Evolutionary conservation across 352 stramenopile genomes (phyloP).

Genomic region (Blastocystis sp.): DNA sequence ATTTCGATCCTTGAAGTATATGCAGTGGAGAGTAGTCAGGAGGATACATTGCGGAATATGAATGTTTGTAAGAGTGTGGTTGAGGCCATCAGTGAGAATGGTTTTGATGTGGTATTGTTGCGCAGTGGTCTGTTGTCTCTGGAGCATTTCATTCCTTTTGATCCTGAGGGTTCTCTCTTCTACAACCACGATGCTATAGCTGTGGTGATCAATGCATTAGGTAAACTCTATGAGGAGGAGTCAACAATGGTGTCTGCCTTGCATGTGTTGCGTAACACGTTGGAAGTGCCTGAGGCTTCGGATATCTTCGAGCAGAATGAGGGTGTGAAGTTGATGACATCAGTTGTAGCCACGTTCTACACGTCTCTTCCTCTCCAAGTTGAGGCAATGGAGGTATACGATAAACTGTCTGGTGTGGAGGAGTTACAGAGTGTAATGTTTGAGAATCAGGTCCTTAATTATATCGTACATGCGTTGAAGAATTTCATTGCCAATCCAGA

Average conservation of each 20-base stretch:
- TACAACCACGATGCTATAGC: slow-evolving; percentile 37
- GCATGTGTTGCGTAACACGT: slow-evolving; percentile 16
- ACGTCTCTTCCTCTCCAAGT: slow-evolving; percentile 9
- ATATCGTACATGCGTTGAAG: slow-evolving; percentile 27
- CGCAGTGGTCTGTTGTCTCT: neutral
- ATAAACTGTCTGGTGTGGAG: neutral
- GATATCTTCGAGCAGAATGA: slow-evolving; percentile 59
- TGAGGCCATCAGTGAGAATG: slow-evolving; percentile 47
- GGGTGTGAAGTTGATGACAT: slow-evolving; percentile 27
- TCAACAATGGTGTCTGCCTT: slow-evolving; percentile 13
- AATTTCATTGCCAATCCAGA: slow-evolving; percentile 16
- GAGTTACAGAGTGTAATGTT: slow-evolving; percentile 57
- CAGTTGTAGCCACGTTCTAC: slow-evolving; percentile 50
- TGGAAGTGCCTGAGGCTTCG: slow-evolving; percentile 36
- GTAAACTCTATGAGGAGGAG: slow-evolving; percentile 51
- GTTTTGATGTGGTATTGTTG: slow-evolving; percentile 36
- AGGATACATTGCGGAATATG: neutral
- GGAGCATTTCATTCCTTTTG: slow-evolving; percentile 50
- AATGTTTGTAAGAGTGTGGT: slow-evolving; percentile 31
- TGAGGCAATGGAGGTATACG: slow-evolving; percentile 55
- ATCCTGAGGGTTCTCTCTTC: neutral
- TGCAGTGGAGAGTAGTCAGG: slow-evolving; percentile 22
- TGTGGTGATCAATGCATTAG: slow-evolving; percentile 50
- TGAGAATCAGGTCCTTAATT: slow-evolving; percentile 59
- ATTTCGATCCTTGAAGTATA: slow-evolving; percentile 34